Base-by-base conservation (phyloP, 2,329 filamentous ascomycete species). In the Huntiella savannae region DNA sequence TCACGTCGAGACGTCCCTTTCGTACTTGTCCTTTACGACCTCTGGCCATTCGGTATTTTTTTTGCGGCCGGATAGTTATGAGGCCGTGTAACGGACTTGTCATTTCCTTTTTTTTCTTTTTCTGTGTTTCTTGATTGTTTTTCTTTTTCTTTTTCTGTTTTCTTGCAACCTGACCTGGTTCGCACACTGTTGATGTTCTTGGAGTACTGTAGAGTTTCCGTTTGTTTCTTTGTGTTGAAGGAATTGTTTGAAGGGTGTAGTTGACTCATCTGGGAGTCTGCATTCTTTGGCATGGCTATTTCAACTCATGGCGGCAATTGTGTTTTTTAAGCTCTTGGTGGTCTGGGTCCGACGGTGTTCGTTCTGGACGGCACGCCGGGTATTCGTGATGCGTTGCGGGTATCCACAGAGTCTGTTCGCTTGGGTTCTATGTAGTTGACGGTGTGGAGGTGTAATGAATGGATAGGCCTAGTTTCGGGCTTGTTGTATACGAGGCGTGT, bases 351-450 rank as follows among this genome's bases (percentile, higher is more conserved):
- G 28, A 16, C 40, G 32, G 15, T 16, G 17, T 33, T n/a, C 16
- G 49, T 53, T 57, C 59, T 62, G 60, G 60, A 63, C 58, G 61
- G 61, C 61, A 62, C 55, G 59, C 54, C 61, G 58, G 60, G 60
- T 63, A 55, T 57, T 44, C 40, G 44, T 37, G 40, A 49, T 47
- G 40, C 40, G 40, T 43, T 45, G 42, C 34, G 48, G 44, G 44
- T 46, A 43, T 44, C 42, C 43, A 37, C 40, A 38, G 45, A 10
- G 37, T 16, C 40, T 28, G 34, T 34, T 34, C 12, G 33, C 28
- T 33, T 35, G 11, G 10, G 41, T 22, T 28, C 41, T 12, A 34
- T 17, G 41, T 15, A 19, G 32, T 32, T 35, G 28, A 19, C 8
- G 6, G 12, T 43, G 13, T 32, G 16, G 33, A 12, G 32, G 33